Conservation (phyloP, 345 rosid genomes). For the Citropsis articulata region DNA sequence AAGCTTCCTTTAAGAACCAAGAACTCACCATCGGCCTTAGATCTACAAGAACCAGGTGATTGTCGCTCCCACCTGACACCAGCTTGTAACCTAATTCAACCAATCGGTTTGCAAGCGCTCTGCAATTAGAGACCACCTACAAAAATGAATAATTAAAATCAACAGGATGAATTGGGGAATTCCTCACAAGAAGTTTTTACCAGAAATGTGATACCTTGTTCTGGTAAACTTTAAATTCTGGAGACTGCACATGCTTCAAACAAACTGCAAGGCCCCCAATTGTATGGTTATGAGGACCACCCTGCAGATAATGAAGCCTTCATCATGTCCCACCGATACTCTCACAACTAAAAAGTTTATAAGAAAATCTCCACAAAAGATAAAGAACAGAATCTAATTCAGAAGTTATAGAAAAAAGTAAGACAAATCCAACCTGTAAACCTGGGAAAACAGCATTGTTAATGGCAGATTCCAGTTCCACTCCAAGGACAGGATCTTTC, state of each 20-base stretch:
- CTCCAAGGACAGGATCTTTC: constrained; percentile 75
- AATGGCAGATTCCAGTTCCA: constrained; percentile 75
- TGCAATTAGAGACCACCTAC: constrained; percentile 80
- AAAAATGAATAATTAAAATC: constrained; percentile 3
- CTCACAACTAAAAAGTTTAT: not conserved
- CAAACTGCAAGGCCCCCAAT: constrained; percentile 90
- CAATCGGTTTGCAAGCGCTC: constrained; percentile 68
- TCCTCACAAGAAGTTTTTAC: not conserved
- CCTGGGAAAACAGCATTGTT: constrained; percentile 98
- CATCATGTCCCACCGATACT: not conserved
- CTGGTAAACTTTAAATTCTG: constrained; percentile 73
- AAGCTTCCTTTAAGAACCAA: not conserved
- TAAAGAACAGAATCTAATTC: not conserved
- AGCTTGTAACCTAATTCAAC: constrained; percentile 71
- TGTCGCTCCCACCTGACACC: constrained; percentile 93
- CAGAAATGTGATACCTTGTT: constrained; percentile 45
- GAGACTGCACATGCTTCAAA: constrained; percentile 76
- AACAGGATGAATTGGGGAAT: not conserved
- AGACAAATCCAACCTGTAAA: constrained; percentile 53
- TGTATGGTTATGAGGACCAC: constrained; percentile 98
- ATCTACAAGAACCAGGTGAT: constrained; percentile 90
- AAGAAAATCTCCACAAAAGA: not conserved
- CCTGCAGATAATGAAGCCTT: constrained; percentile 41
- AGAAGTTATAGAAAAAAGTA: not conserved
- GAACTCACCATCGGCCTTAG: constrained; percentile 72